Conservation (phyloP, 202 grass and related monocot species). For the Hordeum pubiflorum region DNA sequence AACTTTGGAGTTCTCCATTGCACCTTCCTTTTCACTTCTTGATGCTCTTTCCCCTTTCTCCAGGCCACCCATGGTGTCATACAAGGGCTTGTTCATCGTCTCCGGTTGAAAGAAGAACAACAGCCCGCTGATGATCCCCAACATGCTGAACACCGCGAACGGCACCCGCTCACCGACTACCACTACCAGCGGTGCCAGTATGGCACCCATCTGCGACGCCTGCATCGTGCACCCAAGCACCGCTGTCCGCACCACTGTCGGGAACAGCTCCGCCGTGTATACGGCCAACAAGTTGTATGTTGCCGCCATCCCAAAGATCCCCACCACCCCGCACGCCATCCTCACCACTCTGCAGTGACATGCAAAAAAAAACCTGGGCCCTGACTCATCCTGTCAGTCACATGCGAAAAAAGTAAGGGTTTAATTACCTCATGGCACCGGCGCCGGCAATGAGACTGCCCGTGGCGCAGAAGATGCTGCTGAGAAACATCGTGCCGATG, state of each 20-base stretch:
- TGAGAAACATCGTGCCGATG: slow-evolving; percentile 65
- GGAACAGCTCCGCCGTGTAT: slow-evolving; percentile 86
- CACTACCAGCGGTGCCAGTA: slow-evolving; percentile 71
- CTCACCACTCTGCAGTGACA: slow-evolving; percentile 23
- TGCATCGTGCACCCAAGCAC: slow-evolving; percentile 66
- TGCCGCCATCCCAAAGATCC: slow-evolving; percentile 69
- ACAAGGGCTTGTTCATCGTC: slow-evolving; percentile 74
- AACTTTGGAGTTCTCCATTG: neutral
- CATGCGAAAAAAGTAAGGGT: too few relatives aligned
- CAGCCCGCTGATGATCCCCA: slow-evolving; percentile 44
- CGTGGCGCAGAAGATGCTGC: slow-evolving; percentile 53
- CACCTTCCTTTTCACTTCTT: slow-evolving; percentile 17
- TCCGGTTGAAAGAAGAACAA: slow-evolving; percentile 60
- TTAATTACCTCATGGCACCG: slow-evolving; percentile 31
- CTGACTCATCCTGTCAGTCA: too few relatives aligned
- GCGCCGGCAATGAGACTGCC: slow-evolving; percentile 37
- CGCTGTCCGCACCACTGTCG: slow-evolving; percentile 75
- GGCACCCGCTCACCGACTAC: slow-evolving; percentile 54
- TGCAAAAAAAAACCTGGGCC: too few relatives aligned
- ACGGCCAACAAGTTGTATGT: slow-evolving; percentile 83
- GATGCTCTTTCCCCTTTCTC: slow-evolving; percentile 53
- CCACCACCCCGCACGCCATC: slow-evolving; percentile 65
- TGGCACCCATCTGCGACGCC: slow-evolving; percentile 69
- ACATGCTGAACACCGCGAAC: slow-evolving; percentile 66
- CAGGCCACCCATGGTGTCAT: slow-evolving; percentile 75